Evolutionary conservation across 1,284 basidiomycete species (phyloP).

Genomic region (Melampsora americana): DNA sequence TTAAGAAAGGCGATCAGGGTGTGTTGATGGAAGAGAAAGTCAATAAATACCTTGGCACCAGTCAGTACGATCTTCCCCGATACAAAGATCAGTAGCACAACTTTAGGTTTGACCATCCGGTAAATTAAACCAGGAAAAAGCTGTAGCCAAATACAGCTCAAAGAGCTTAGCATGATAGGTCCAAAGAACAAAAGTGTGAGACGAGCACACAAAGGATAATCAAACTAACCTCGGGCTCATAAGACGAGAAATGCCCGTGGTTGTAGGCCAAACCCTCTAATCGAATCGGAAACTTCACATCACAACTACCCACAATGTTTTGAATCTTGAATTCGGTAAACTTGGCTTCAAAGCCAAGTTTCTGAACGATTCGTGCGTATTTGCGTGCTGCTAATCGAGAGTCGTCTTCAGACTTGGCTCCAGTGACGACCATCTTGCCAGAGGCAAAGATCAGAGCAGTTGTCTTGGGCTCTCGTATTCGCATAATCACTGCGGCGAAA

Average conservation of each 20-base stretch:
- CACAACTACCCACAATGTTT: constrained; percentile 97
- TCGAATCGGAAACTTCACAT: constrained; percentile 98
- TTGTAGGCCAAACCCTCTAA: constrained; percentile 95
- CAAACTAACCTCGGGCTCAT: constrained; percentile 85
- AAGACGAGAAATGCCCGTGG: constrained; percentile 97
- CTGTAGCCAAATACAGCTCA: constrained; percentile 56
- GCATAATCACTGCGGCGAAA: constrained; percentile 99
- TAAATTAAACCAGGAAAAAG: constrained; percentile 99
- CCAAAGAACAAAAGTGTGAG: constrained; percentile 45
- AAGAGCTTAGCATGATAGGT: constrained; percentile 50
- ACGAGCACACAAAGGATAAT: background rate
- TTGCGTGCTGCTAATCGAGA: constrained; percentile 94
- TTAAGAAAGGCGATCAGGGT: constrained; percentile 48
- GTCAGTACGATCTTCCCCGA: constrained; percentile 99
- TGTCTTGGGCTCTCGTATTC: constrained; percentile 99
- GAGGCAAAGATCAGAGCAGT: constrained; percentile 99
- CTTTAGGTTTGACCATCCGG: constrained; percentile 99
- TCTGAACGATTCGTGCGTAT: constrained; percentile 98
- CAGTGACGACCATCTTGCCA: constrained; percentile 99
- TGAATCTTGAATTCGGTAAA: constrained; percentile 99
- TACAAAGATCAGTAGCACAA: constrained; percentile 96
- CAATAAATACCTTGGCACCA: constrained; percentile 93
- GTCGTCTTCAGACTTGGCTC: constrained; percentile 98
- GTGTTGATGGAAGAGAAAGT: constrained; percentile 14
- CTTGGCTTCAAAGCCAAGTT: constrained; percentile 98